Conservation (phyloP, 2,329 filamentous ascomycete species). For the Boeremia lycopersici region DNA sequence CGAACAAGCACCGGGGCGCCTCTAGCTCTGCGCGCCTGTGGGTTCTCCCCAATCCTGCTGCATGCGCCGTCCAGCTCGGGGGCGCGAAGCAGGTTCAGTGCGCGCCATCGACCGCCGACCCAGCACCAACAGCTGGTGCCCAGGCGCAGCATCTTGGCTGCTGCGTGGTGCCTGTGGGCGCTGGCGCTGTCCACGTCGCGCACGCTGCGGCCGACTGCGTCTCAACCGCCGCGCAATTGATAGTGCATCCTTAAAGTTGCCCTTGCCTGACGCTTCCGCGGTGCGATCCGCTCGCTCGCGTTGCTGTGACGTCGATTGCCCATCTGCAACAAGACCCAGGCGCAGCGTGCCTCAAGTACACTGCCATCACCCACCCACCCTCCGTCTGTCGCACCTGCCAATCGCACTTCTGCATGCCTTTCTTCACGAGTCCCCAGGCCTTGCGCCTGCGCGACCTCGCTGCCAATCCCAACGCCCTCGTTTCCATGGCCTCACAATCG, state of each 20-base stretch:
- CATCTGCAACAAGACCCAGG: conserved; percentile 24
- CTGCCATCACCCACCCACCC: conserved; percentile 4
- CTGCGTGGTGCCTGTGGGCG: neutral
- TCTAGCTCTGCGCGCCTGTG: neutral
- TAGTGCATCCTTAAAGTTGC: conserved; percentile 14
- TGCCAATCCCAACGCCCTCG: conserved; percentile 30
- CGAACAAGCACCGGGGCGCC: conserved; percentile 3
- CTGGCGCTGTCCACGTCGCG: conserved; percentile 6
- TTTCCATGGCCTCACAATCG: conserved; percentile 43
- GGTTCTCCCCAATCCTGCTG: neutral
- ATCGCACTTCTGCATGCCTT: conserved; percentile 32
- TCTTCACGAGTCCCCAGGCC: conserved; percentile 41
- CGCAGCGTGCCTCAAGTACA: conserved; percentile 12
- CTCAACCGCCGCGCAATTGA: conserved; percentile 1
- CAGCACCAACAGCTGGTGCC: neutral
- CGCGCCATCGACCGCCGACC: neutral
- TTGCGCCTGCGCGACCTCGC: conserved; percentile 45
- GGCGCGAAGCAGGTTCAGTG: conserved; percentile 2
- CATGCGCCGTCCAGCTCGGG: neutral
- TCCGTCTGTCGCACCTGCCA: conserved; percentile 14
- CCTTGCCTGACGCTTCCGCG: neutral
- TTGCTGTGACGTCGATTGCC: conserved; percentile 25
- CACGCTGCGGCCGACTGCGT: neutral
- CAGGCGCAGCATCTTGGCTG: conserved; percentile 5
- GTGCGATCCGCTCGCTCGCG: conserved; percentile 19